phyloP scores from a whole-genome alignment of 805 yeast genomes.

The Diddensiella santjacobensis region DNA sequence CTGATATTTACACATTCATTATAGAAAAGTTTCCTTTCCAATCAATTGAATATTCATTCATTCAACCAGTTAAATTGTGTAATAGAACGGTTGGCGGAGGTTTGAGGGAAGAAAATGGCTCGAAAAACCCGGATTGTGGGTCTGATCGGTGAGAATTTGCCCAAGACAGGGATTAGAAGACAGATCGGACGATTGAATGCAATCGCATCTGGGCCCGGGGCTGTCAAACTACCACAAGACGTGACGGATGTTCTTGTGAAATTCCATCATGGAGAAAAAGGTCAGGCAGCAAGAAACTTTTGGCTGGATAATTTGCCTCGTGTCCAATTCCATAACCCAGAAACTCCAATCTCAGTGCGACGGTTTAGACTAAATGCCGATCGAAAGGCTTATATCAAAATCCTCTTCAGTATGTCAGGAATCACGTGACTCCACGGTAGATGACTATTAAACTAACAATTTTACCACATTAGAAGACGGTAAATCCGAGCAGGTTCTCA shows the following conservation, averaged over 20 bases:
- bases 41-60: too few species aligned
- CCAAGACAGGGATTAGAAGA: conserved; percentile 11
- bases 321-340: conserved; percentile 79
- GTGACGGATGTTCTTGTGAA: conserved; percentile 26
- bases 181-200: conserved; percentile 29
- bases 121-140: too few species aligned
- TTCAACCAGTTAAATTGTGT: too few species aligned
- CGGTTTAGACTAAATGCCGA: conserved; percentile 1
- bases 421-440: background rate
- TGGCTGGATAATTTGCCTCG: conserved; percentile 75
- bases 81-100: too few species aligned
- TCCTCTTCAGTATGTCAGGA: too few species aligned
- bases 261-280: conserved; percentile 20
- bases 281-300: conserved; percentile 47
- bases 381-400: background rate
- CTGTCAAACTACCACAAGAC: conserved; percentile 26
- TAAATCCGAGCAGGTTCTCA: too few species aligned
- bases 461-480: conserved; percentile 54
- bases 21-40: too few species aligned
- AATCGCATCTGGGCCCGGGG: conserved; percentile 31
- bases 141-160: background rate
- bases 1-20: too few species aligned
- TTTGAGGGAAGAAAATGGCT: too few species aligned
- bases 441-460: conserved; percentile 37
- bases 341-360: conserved; percentile 44